These are phyloP conservation scores for Cercospora zeae-maydis DNA, from an alignment of 2,329 filamentous ascomycete genomes.

Conservation along the genomic window DNA sequence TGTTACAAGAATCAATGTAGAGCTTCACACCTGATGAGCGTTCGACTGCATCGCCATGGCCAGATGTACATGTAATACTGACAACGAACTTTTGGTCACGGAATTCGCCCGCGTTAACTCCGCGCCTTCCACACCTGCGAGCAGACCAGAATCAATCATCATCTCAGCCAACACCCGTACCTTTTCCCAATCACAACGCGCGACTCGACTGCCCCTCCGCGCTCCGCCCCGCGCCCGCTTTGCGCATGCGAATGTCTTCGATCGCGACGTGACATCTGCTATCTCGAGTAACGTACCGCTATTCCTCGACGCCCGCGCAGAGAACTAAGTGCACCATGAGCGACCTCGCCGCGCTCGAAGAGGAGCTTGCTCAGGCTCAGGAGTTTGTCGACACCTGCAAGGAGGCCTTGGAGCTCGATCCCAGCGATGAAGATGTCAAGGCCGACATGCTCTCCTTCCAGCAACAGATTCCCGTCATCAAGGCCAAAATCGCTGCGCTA, in stretches of 20 bases:
- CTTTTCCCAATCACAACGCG: no score
- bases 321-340: slow-evolving; percentile 26
- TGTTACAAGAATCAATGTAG: no score
- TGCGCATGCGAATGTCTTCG: not conserved
- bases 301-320: not conserved
- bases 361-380: slow-evolving; percentile 63
- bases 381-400: slow-evolving; percentile 30
- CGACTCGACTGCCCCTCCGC: not conserved
- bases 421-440: slow-evolving; percentile 73
- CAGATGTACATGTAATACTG: no score
- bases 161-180: no score
- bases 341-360: slow-evolving; percentile 70
- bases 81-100: no score
- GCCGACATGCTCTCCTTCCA: slow-evolving; percentile 76
- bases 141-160: not conserved
- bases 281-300: slow-evolving; percentile 9
- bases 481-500: slow-evolving; percentile 76
- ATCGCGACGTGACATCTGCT: not conserved
- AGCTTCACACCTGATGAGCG: no score
- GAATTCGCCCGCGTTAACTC: no score
- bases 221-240: not conserved
- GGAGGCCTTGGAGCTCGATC: slow-evolving; percentile 49
- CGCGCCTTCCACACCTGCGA: not conserved
- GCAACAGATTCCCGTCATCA: slow-evolving; percentile 73
- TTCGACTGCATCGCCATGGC: no score